Percentiles rank a stretch among this genome's conserved stretches.
Conservation (phyloP, 148 eudicot genomes). For the Salicornia ramosissima region DNA sequence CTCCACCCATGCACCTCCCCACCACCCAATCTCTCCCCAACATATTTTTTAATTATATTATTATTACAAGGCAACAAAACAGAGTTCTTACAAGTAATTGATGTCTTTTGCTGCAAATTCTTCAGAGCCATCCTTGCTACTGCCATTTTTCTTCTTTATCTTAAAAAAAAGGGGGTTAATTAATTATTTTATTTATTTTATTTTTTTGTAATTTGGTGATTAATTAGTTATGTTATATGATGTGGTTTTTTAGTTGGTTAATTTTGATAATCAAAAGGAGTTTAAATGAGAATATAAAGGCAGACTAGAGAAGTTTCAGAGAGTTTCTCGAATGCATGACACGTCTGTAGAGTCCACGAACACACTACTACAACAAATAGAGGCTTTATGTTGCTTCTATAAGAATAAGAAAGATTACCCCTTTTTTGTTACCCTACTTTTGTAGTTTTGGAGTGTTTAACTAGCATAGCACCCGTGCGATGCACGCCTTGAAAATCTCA, state of each 20-base stretch:
- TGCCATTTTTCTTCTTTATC: slow-evolving; percentile 30
- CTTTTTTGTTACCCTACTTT: no score
- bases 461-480: no score
- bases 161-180: neutral
- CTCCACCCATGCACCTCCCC: slow-evolving; percentile 23
- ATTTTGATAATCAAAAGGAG: neutral
- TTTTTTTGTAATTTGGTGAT: neutral
- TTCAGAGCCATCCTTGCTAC: slow-evolving; percentile 48
- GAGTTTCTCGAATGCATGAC: slow-evolving; percentile 15
- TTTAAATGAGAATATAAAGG: neutral
- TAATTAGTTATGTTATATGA: neutral
- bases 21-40: slow-evolving; percentile 15
- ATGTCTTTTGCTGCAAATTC: slow-evolving; percentile 35
- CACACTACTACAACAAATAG: neutral
- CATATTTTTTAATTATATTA: neutral
- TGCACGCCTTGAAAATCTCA: no score
- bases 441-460: no score
- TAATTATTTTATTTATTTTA: no score
- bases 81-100: slow-evolving; percentile 2
- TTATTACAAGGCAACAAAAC: neutral
- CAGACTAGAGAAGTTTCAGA: neutral
- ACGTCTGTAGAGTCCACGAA: neutral
- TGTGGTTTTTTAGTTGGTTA: neutral
- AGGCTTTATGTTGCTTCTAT: slow-evolving; percentile 18
- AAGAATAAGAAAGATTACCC: no score